Base-by-base conservation (phyloP, 1,284 basidiomycete species). In the Sporisorium scitamineum region DNA sequence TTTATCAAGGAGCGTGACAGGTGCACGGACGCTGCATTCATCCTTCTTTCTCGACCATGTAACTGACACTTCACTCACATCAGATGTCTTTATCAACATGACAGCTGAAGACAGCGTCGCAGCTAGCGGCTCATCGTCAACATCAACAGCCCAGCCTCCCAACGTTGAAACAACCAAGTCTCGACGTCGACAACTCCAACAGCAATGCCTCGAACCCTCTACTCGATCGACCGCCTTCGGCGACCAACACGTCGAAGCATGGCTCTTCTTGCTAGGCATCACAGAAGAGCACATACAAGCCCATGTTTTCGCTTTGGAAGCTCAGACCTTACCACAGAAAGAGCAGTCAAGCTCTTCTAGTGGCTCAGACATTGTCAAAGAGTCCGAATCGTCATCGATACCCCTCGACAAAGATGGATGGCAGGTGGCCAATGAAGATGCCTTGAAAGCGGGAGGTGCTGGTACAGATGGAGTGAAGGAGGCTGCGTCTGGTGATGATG, bases 351-450 rank as follows among this genome's bases (percentile, higher is more conserved):
- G 22, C 22, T 44, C 51, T 0, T 18, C 42, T 0, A 39, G 7
- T 20, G 16, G 16, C 14, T 32, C 54, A 1, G 20, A 26, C 8
- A 27, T 57, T 24, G 37, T 56, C 14, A 18, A 41, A 5, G 57
- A 70, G 3, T 52, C 41, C 6, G 47, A 50, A 0, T 37, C 31
- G 11, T 51, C 70, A 1, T 39, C 61, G 5, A 55, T 71, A 29
- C 65, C 69, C 1, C 14, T 76, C 41, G 72, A 78, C 44, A 55
- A 64, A 45, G 76, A 78, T 37, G 72, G 76, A 0, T 76, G 76
- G 72, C 76, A 76, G 62, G 56, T 78, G 10, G 65, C 71, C 3
- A 20, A 31, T n/a, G 41, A 44, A 18, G 50, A 65, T 7, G 20
- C 61, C 0, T 47, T 70, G 1, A 13, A 24, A 5, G 27, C 7